phyloP scores from a whole-genome alignment of 257 asterid genomes.

The Solanum ossicruentum region DNA sequence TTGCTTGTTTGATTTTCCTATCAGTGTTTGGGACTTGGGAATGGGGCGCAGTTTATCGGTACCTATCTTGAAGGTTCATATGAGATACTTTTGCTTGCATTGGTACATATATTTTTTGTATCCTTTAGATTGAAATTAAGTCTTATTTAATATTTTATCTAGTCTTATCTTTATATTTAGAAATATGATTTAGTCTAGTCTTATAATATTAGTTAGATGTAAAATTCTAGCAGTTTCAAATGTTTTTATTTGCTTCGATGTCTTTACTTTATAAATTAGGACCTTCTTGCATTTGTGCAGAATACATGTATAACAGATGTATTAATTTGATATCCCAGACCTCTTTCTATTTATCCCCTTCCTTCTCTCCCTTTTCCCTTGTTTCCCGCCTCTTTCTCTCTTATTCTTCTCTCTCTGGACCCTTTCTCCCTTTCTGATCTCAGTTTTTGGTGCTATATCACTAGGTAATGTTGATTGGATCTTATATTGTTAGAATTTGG shows the following conservation, averaged over 20 bases:
- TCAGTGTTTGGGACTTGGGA: not conserved
- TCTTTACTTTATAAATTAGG: not conserved
- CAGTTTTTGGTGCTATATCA: not conserved
- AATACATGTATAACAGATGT: not conserved
- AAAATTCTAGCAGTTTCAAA: not conserved
- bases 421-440: not conserved
- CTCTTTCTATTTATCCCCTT: not conserved
- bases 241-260: not conserved
- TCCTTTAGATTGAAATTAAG: not conserved
- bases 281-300: not conserved
- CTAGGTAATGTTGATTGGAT: not conserved
- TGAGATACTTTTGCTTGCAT: not conserved
- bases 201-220: not conserved
- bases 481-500: not conserved
- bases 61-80: not conserved
- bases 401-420: not conserved
- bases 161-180: not conserved
- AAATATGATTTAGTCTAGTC: not conserved
- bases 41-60: not conserved
- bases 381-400: not conserved
- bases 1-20: not conserved
- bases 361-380: not conserved
- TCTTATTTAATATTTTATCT: not conserved
- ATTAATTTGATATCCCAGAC: not conserved
- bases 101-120: not conserved